Evolutionary conservation across 2,329 filamentous ascomycete species (phyloP), one percentile per base, ranked within the genome.

Genomic region (Fusarium nelsonii): DNA sequence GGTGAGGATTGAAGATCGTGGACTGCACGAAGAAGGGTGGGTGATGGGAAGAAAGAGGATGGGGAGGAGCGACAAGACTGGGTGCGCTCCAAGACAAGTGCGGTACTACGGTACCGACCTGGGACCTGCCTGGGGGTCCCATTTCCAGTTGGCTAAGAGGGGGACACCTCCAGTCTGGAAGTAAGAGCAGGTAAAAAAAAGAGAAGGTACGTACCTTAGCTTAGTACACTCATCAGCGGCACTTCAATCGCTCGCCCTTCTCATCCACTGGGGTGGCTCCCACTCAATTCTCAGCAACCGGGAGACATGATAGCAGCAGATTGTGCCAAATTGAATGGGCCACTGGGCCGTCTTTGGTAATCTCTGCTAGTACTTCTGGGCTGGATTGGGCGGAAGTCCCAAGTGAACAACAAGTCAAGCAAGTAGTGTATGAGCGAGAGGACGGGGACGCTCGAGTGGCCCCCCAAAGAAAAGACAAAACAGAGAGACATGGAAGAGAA

Each of bases 11-110:
- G 61, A 67, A 58, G 73, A 76, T 79, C 75, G 74, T 76, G 75
- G 75, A 76, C 66, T 69, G 75, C 68, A 74, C 73, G 74, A 75
- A 73, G 75, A 77, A 73, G 73, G 75, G 74, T 76, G 73, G 77
- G 74, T 70, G 71, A 74, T 73, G 67, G 71, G 66, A 69, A 74
- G 73, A 75, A 73, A 74, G 76, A 78, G 71, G 74, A 78, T 73
- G 75, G 76, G 77, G 77, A 80, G 74, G 78, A 78, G 77, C 77
- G 77, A 79, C 76, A 74, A 75, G 73, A 68, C 69, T 67, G 74
- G 76, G 73, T 73, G 74, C 75, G 70, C 75, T 70, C 48, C 68
- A 68, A 72, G 71, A 75, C 68, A 71, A 71, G 73, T 73, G 73
- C 60, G 74, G 74, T 74, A 72, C 74, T 62, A 33, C 65, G 71